Base-by-base conservation (phyloP, 208 protist species). In the Kentomonas sorsogonicus region DNA sequence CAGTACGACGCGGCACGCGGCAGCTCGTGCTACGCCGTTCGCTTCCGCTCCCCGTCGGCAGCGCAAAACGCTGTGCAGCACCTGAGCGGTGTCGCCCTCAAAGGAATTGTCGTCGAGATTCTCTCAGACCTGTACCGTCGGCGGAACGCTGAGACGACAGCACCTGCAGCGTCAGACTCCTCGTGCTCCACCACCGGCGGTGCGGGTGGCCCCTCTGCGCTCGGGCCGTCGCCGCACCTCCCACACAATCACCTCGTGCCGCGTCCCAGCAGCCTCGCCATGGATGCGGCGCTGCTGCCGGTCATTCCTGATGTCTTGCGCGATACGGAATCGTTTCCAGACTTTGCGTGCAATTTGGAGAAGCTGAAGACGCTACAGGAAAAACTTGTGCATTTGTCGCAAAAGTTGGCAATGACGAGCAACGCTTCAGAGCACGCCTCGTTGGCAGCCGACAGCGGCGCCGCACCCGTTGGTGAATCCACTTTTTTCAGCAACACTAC, bases 221-320 rank as follows among this genome's bases (percentile, higher is more conserved):
- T 29, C 9, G 18, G 4, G 50, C 6, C 18, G 13, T 46, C 25
- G 20, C 5, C 7, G 9, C 11, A 56, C 7, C 22, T 93, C 26
- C 86, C 86, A 15, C 53, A 62, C 30, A 93, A 93, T 47, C 77
- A 89, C 46, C 55, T 51, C 10, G 63, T 93, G 47, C 86, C 86
- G 1, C 22, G n/a, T n/a, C n/a, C n/a, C n/a, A n/a, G 44, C 0
- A 72, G 86, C 26, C 55, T 93, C 4, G 73, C 69, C 30, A 83
- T 93, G 81, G 81, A 89, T 46, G 61, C 43, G 4, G 36, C 20
- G 23, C 40, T 74, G 45, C 7, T 26, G n/a, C n/a, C n/a, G n/a
- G n/a, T n/a, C n/a, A n/a, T n/a, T n/a, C n/a, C n/a, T n/a, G n/a
- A n/a, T 9, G n/a, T 13, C 10, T 48, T 48, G n/a, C 43, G 25